phyloP scores from a whole-genome alignment of 768 basidiomycete genomes.

The Lyophyllum semitale region DNA sequence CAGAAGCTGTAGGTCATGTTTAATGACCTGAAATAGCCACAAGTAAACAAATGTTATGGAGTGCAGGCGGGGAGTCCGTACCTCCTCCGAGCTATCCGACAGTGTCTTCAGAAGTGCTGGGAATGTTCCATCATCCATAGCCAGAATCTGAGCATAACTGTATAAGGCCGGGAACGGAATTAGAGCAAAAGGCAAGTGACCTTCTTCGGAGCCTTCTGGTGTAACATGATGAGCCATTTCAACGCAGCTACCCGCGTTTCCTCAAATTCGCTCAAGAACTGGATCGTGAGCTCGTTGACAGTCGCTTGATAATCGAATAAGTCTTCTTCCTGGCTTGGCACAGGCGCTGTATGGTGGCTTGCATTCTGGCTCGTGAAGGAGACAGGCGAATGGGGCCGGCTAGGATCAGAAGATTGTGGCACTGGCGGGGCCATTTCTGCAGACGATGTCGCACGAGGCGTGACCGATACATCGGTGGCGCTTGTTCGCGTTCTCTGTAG shows the following conservation, averaged over 20 bases:
- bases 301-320: conserved; percentile 91
- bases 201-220: conserved; percentile 97
- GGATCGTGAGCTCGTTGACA: conserved; percentile 89
- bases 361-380: conserved; percentile 47
- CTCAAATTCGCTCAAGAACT: conserved; percentile 95
- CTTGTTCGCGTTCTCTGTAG: conserved; percentile 27
- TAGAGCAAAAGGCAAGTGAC: conserved; percentile 34
- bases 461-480: conserved; percentile 38
- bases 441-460: conserved; percentile 35
- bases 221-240: conserved; percentile 98
- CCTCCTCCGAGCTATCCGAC: conserved; percentile 96
- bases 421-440: conserved; percentile 29
- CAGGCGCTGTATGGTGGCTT: conserved; percentile 31
- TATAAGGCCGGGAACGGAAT: background rate
- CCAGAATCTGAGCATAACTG: conserved; percentile 68
- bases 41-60: background rate
- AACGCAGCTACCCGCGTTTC: conserved; percentile 94
- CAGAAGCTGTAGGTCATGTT: conserved; percentile 91
- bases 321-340: conserved; percentile 54
- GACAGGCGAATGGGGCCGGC: conserved; percentile 65
- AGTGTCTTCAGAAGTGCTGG: conserved; percentile 93
- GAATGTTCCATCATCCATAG: conserved; percentile 96
- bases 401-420: conserved; percentile 31
- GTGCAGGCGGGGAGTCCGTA: conserved; percentile 24
- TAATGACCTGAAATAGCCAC: conserved; percentile 71